A percentile compares a stretch with the other conserved stretches of the same genome.
Conservation (phyloP, 2,329 filamentous ascomycete species). For the Tolypocladium amazonense region DNA sequence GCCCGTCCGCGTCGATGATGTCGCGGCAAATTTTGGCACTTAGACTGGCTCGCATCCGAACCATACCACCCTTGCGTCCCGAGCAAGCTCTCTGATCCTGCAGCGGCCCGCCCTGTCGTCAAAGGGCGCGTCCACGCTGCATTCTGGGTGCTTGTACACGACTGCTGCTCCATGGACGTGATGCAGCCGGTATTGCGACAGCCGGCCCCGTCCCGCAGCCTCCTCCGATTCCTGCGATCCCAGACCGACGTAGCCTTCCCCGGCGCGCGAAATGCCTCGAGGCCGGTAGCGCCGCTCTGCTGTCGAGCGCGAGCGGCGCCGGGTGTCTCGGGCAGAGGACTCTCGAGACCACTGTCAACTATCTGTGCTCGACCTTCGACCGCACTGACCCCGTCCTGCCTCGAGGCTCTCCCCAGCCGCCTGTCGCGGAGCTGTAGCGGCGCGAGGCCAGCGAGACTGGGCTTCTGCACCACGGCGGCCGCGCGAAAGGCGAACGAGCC, state of each 20-base stretch:
- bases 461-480: slow-evolving; percentile 17
- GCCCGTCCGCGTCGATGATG: not conserved
- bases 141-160: not conserved
- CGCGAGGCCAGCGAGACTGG: not conserved
- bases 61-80: not conserved
- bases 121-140: slow-evolving; percentile 5
- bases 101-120: not conserved
- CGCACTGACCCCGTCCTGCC: not conserved
- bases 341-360: not conserved
- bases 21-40: not conserved
- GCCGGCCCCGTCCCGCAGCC: slow-evolving; percentile 40
- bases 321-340: not conserved
- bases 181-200: slow-evolving; percentile 34
- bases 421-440: not conserved
- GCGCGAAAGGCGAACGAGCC: slow-evolving; percentile 11
- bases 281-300: slow-evolving; percentile 6
- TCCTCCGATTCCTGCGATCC: slow-evolving; percentile 62
- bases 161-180: slow-evolving; percentile 11
- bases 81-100: not conserved
- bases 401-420: not conserved
- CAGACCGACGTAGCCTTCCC: slow-evolving; percentile 54
- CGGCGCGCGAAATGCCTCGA: slow-evolving; percentile 21
- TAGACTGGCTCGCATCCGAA: too few species aligned
- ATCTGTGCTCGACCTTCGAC: not conserved
- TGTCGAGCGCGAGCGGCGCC: slow-evolving; percentile 8